These are phyloP conservation scores for Fusarium drepaniforme DNA, from an alignment of 2,329 filamentous ascomycete genomes.

Conservation along the genomic window DNA sequence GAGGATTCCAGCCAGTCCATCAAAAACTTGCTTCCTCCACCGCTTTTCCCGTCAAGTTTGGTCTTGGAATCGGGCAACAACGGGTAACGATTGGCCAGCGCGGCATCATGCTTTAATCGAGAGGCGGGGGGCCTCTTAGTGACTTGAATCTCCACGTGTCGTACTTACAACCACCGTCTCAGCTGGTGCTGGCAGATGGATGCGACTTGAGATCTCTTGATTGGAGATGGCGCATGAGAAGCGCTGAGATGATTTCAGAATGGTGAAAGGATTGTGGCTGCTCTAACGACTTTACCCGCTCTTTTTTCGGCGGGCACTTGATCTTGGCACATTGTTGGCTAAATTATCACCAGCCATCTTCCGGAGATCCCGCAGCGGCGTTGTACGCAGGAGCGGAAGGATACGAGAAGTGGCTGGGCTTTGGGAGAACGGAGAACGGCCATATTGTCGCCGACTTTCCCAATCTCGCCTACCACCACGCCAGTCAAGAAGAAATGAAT, in stretches of 20 bases:
- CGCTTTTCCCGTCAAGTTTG: conserved; percentile 1
- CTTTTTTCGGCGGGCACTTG: neutral
- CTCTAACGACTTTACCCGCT: neutral
- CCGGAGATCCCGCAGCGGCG: neutral
- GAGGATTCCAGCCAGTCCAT: neutral
- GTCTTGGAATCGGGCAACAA: conserved; percentile 24
- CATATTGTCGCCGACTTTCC: neutral
- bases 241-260: neutral
- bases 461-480: neutral
- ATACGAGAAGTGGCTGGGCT: conserved; percentile 15
- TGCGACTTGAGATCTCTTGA: neutral
- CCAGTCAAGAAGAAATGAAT: neutral
- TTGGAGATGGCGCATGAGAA: conserved; percentile 9
- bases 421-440: neutral
- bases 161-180: conserved; percentile 11
- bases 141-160: conserved; percentile 29
- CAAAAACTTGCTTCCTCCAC: neutral
- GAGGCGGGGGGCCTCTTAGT: conserved; percentile 28
- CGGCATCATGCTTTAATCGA: conserved; percentile 11
- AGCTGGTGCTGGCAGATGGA: neutral
- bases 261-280: neutral
- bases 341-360: conserved; percentile 7
- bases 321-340: neutral
- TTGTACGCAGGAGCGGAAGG: neutral
- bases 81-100: conserved; percentile 22